Percentiles rank a stretch among this genome's conserved stretches.
phyloP scores from a whole-genome alignment of 371 early-diverging fungal species.

The Lichtheimia ornata region DNA sequence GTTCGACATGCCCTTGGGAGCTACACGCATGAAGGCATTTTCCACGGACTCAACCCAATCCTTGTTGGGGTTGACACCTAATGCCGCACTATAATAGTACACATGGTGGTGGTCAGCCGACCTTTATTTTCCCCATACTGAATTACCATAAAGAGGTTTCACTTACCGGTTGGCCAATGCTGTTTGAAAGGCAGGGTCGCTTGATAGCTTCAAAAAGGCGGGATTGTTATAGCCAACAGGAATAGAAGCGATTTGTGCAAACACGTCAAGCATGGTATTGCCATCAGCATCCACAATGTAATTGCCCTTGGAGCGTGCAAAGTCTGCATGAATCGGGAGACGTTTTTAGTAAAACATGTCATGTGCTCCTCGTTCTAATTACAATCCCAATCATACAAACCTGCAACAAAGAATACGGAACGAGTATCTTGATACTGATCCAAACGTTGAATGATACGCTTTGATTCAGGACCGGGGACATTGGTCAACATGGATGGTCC shows the following conservation, averaged over 20 bases:
- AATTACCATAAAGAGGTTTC: neutral
- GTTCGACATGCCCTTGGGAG: constrained; percentile 68
- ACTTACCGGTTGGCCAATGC: constrained; percentile 59
- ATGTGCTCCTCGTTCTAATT: constrained; percentile 2
- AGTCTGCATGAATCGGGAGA: constrained; percentile 45
- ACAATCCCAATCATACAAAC: constrained; percentile 15
- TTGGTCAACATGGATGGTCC: constrained; percentile 33
- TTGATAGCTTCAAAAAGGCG: constrained; percentile 60
- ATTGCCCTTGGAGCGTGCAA: constrained; percentile 70
- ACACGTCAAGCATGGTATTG: constrained; percentile 68
- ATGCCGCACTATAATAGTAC: constrained; percentile 50
- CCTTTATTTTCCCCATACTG: too few species aligned
- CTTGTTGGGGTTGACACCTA: constrained; percentile 68
- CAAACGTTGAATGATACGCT: constrained; percentile 30
- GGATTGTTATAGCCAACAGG: constrained; percentile 78
- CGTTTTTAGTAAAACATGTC: neutral
- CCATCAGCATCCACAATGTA: constrained; percentile 79
- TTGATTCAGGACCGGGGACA: constrained; percentile 49
- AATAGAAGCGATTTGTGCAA: constrained; percentile 79
- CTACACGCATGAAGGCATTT: constrained; percentile 68
- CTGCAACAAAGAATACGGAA: constrained; percentile 49
- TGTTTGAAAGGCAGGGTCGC: constrained; percentile 54
- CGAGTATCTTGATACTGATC: constrained; percentile 50
- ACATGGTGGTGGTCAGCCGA: too few species aligned
- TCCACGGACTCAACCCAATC: constrained; percentile 69